These are phyloP conservation scores for Yarrowia hollandica DNA, from an alignment of 805 yeast genomes.

Conservation along the genomic window DNA sequence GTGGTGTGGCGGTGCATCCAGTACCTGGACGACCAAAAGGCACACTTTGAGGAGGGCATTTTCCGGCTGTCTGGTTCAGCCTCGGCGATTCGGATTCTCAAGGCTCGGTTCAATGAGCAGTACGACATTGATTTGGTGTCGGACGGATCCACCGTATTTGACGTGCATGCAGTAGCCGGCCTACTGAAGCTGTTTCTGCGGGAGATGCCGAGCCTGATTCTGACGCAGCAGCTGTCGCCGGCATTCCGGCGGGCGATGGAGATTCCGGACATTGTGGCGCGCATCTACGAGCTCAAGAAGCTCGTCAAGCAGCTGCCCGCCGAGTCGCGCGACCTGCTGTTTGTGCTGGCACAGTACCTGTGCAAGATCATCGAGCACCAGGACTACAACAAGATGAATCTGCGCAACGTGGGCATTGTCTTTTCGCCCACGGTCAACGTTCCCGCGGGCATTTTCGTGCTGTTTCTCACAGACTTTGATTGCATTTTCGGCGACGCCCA, in stretches of 20 bases:
- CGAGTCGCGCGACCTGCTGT: slow-evolving; percentile 60
- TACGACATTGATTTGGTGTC: slow-evolving; percentile 66
- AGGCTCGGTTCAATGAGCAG: slow-evolving; percentile 63
- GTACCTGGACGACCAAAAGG: slow-evolving; percentile 62
- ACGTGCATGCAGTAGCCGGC: slow-evolving; percentile 86
- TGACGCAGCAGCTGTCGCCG: slow-evolving; percentile 54
- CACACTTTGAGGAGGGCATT: slow-evolving; percentile 84
- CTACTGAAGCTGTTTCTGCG: slow-evolving; percentile 78
- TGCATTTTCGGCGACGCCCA: slow-evolving; percentile 56
- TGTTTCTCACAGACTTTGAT: slow-evolving; percentile 61
- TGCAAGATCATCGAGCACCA: slow-evolving; percentile 60
- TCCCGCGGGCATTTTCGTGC: slow-evolving; percentile 58
- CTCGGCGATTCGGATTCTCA: slow-evolving; percentile 65
- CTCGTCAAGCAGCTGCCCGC: slow-evolving; percentile 49
- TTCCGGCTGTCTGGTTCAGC: slow-evolving; percentile 90
- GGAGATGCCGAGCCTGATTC: slow-evolving; percentile 67
- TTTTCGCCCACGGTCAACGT: slow-evolving; percentile 78
- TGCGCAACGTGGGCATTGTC: slow-evolving; percentile 74
- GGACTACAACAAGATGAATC: slow-evolving; percentile 76
- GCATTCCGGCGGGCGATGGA: slow-evolving; percentile 46
- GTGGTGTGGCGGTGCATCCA: slow-evolving; percentile 74
- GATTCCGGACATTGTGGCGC: slow-evolving; percentile 35
- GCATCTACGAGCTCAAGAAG: slow-evolving; percentile 39
- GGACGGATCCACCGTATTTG: slow-evolving; percentile 43
- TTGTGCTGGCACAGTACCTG: slow-evolving; percentile 66